Evolutionary conservation across 768 basidiomycete species (phyloP), one percentile per base, ranked within the genome.

Genomic region (Russula sp.): DNA sequence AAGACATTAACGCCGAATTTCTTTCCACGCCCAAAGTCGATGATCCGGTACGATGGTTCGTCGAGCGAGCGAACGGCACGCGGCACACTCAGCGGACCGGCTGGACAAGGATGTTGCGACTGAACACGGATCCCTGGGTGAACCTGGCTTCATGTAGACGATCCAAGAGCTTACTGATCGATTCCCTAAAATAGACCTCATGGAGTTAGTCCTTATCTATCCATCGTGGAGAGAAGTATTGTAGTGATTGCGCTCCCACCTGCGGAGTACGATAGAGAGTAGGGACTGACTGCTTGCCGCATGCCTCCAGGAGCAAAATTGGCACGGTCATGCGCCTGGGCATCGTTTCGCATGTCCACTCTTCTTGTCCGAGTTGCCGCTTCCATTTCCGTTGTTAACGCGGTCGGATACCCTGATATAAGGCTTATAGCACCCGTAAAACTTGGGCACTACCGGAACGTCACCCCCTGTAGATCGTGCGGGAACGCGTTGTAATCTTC

Each of bases 371-470:
- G 6, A 16, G 8, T 24, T 6, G 10, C 20, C 50, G 18, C 20
- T 28, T 14, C 20, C 11, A 6, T 13, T 14, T 4, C 4, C 44
- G n/a, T 46, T n/a, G 44, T 24, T 9, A n/a, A n/a, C 20, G 22
- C 4, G 10, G 9, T 55, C 22, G 10, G 57, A 64, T 13, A 61
- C 40, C 18, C 72, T 67, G 2, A 57, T 51, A 1, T 67, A 62
- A 0, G 76, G 76, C 0, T 68, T 70, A 67, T 87, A 88, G 72
- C 83, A 84, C 1, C 87, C 86, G 67, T 84, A 88, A 72, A 81
- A 88, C 70, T 86, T 84, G 0, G 87, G 86, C 3, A 83, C 81
- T 53, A 86, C 53, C 0, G 86, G 78, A 3, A 83, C 82, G 0
- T 80, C 79, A 52, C 79, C 69, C 83, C 72, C 65, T 77, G 80